These are phyloP conservation scores for Aspergillus japonicus DNA, from an alignment of 2,329 filamentous ascomycete genomes.

Conservation along the genomic window DNA sequence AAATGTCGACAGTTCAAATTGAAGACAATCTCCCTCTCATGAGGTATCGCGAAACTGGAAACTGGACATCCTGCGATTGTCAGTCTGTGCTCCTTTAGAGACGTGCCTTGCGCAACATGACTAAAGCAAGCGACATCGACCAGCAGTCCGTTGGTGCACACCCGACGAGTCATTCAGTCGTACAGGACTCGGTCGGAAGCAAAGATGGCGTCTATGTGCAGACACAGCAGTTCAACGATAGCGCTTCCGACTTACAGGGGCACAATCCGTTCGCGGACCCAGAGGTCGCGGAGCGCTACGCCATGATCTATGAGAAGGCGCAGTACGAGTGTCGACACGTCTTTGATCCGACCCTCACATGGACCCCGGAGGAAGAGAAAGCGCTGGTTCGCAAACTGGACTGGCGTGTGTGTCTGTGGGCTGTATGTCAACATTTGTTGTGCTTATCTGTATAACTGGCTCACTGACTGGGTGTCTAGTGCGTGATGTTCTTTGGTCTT, in stretches of 20 bases:
- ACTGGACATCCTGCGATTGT: neutral
- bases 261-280: slow-evolving; percentile 51
- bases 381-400: slow-evolving; percentile 27
- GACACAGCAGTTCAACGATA: neutral
- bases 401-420: slow-evolving; percentile 25
- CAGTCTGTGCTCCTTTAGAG: neutral
- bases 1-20: neutral
- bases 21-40: neutral
- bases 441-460: neutral
- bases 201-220: neutral
- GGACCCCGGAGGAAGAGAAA: slow-evolving; percentile 37
- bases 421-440: slow-evolving; percentile 19
- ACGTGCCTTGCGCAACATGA: neutral
- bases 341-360: slow-evolving; percentile 40
- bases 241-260: neutral
- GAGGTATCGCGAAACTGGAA: neutral
- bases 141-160: neutral
- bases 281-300: slow-evolving; percentile 54
- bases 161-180: neutral
- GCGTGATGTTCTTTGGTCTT: slow-evolving; percentile 60
- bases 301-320: slow-evolving; percentile 54
- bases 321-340: slow-evolving; percentile 47
- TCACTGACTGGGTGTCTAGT: slow-evolving; percentile 27
- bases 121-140: neutral
- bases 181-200: neutral